phyloP scores from a whole-genome alignment of 371 early-diverging fungal species.

The Actinomortierella wolfii region DNA sequence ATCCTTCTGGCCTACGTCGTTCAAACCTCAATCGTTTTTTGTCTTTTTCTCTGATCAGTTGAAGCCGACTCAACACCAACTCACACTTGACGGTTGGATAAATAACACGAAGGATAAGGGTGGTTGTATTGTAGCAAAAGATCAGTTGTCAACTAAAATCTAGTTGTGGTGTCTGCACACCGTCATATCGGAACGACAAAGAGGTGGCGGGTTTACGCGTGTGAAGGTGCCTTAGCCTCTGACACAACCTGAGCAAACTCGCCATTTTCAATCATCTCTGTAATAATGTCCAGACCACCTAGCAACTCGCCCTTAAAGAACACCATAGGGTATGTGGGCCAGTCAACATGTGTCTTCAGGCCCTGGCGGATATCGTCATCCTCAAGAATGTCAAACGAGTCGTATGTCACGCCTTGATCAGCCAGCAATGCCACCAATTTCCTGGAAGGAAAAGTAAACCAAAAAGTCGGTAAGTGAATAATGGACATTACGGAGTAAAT shows the following conservation, averaged over 20 bases:
- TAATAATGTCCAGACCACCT: slow-evolving; percentile 94
- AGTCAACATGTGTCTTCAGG: slow-evolving; percentile 58
- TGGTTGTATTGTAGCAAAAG: too few species aligned
- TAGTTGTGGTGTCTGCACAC: too few species aligned
- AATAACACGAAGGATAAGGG: too few species aligned
- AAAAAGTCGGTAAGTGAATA: background rate
- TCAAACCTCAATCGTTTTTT: too few species aligned
- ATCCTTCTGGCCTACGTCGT: too few species aligned
- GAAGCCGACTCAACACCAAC: too few species aligned
- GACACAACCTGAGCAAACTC: slow-evolving; percentile 39
- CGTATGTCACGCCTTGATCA: slow-evolving; percentile 74
- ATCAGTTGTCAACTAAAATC: too few species aligned
- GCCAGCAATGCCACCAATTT: slow-evolving; percentile 70
- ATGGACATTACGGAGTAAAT: background rate
- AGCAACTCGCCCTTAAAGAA: slow-evolving; percentile 91
- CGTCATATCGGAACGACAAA: too few species aligned
- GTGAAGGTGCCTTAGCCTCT: slow-evolving; percentile 31
- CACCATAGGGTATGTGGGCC: slow-evolving; percentile 70
- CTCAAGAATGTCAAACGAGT: slow-evolving; percentile 83
- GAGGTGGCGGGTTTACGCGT: too few species aligned
- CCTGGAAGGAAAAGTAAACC: slow-evolving; percentile 12
- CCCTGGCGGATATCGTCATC: slow-evolving; percentile 90
- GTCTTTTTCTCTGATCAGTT: too few species aligned
- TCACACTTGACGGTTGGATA: too few species aligned
- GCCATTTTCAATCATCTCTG: slow-evolving; percentile 74